Evolutionary conservation across 2,329 filamentous ascomycete species (phyloP).

Genomic region (Penicillium brasilianum): DNA sequence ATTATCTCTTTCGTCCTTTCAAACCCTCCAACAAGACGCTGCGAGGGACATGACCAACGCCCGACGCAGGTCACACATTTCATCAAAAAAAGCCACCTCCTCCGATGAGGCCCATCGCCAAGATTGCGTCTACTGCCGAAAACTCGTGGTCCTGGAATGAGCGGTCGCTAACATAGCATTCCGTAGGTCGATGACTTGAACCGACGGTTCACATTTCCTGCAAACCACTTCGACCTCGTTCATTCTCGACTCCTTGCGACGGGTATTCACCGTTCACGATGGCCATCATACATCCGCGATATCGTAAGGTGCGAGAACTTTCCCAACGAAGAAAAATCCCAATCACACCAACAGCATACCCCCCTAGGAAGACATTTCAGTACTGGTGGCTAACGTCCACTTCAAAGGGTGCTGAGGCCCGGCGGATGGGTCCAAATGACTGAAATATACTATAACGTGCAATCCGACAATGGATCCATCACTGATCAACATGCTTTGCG

Average conservation of each 20-base stretch:
- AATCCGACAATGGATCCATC: slow-evolving; percentile 83
- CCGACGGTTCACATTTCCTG: slow-evolving; percentile 68
- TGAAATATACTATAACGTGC: slow-evolving; percentile 84
- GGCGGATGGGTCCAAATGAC: slow-evolving; percentile 87
- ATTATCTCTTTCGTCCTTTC: slow-evolving; percentile 11
- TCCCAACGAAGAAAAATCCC: slow-evolving; percentile 6
- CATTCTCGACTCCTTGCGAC: slow-evolving; percentile 68
- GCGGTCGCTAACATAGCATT: slow-evolving; percentile 26
- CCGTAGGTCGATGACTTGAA: slow-evolving; percentile 71
- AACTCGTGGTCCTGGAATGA: neutral
- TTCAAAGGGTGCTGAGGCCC: slow-evolving; percentile 60
- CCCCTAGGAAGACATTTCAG: neutral
- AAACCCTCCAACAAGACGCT: neutral
- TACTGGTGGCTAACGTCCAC: slow-evolving; percentile 17
- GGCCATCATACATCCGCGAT: slow-evolving; percentile 76
- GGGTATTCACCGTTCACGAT: slow-evolving; percentile 74
- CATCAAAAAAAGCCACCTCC: neutral
- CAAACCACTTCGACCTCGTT: slow-evolving; percentile 78
- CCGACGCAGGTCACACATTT: neutral
- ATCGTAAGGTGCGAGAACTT: slow-evolving; percentile 59
- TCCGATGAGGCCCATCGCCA: neutral
- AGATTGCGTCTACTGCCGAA: neutral
- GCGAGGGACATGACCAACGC: neutral
- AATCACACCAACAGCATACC: neutral
- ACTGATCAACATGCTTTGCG: slow-evolving; percentile 68